These are phyloP conservation scores for Amaranthus palmeri DNA, from an alignment of 148 eudicot species.

Conservation along the genomic window DNA sequence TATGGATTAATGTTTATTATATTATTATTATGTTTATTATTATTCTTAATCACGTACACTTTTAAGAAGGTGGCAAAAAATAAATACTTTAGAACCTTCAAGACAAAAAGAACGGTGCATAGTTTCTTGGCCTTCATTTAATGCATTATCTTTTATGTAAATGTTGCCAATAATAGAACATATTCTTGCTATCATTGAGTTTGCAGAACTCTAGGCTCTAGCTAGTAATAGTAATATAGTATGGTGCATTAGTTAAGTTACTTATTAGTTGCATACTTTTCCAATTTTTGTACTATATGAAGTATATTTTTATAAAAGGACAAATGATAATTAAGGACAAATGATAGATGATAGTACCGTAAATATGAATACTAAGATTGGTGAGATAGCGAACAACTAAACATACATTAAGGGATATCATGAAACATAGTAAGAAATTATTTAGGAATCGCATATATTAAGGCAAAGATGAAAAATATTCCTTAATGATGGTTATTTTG, in stretches of 20 bases:
- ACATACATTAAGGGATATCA: no score
- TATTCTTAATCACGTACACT: slow-evolving; percentile 14
- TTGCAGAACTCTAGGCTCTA: background rate
- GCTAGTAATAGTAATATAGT: background rate
- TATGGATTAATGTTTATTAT: background rate
- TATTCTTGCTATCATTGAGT: slow-evolving; percentile 11
- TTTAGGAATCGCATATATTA: no score
- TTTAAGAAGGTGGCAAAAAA: background rate
- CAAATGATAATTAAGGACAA: no score
- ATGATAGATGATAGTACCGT: no score
- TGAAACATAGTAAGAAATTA: no score
- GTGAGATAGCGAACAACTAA: no score
- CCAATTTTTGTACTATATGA: no score
- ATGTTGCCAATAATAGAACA: slow-evolving; percentile 6
- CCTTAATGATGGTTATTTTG: no score
- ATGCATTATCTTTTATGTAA: slow-evolving; percentile 1
- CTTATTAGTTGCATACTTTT: no score
- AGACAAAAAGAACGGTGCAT: slow-evolving; percentile 16
- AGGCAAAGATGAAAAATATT: no score
- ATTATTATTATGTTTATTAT: background rate
- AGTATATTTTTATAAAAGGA: no score
- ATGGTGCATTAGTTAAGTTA: background rate
- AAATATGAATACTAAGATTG: no score
- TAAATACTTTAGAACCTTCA: background rate
- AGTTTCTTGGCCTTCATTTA: background rate